Percentiles rank a stretch among this genome's conserved stretches.
phyloP scores from a whole-genome alignment of 352 stramenopile genomes.

The Albugo candida region DNA sequence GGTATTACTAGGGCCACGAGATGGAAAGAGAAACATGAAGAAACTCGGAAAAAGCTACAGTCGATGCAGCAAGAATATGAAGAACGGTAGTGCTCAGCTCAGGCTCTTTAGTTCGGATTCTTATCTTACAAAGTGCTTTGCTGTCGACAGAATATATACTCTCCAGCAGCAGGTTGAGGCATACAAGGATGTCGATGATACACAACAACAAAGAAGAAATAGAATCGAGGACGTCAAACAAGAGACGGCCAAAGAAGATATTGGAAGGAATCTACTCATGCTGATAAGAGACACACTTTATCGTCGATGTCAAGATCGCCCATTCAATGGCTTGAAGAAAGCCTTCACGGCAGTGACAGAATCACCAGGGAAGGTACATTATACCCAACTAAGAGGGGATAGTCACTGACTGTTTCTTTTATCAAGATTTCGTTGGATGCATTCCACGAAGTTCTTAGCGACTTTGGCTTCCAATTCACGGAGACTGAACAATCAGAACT shows the following conservation, averaged over 20 bases:
- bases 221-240: too few species aligned
- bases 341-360: constrained; percentile 44
- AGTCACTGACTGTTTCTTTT: neutral
- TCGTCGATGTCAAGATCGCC: constrained; percentile 27
- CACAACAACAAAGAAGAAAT: too few species aligned
- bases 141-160: too few species aligned
- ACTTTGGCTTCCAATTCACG: constrained; percentile 36
- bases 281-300: too few species aligned
- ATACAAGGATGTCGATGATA: too few species aligned
- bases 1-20: neutral
- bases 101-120: too few species aligned
- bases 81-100: neutral
- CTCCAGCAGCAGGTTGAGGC: too few species aligned
- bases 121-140: too few species aligned
- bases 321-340: constrained; percentile 70
- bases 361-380: constrained; percentile 35
- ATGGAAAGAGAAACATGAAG: neutral
- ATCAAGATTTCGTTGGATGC: constrained; percentile 34
- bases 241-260: too few species aligned
- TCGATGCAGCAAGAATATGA: neutral
- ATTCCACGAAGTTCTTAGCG: constrained; percentile 46
- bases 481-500: constrained; percentile 21
- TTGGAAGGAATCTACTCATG: too few species aligned
- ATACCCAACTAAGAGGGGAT: neutral
- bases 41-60: neutral